Percentiles rank a stretch among this genome's conserved stretches.
These are phyloP conservation scores for Venturia nashicola DNA, from an alignment of 2,329 filamentous ascomycete species.

Conservation along the genomic window DNA sequence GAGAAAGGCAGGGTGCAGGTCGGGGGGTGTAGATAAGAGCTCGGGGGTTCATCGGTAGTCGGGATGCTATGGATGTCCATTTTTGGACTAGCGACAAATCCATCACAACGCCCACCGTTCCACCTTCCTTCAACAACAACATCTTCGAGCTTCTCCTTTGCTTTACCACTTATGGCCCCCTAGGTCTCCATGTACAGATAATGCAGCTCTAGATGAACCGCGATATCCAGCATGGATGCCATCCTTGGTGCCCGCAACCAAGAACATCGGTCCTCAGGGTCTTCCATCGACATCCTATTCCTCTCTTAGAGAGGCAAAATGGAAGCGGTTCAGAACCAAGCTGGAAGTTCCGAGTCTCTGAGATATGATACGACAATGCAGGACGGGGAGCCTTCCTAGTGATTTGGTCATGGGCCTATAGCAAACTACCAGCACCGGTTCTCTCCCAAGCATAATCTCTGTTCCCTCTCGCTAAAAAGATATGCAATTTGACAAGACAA, in stretches of 20 bases:
- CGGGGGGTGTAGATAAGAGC: no score
- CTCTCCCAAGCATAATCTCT: background rate
- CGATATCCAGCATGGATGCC: background rate
- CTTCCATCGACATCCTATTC: background rate
- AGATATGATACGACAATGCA: background rate
- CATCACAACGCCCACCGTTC: background rate
- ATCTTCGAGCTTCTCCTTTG: background rate
- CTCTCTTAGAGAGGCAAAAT: no score
- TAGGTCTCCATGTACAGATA: background rate
- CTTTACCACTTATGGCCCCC: background rate
- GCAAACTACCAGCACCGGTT: background rate
- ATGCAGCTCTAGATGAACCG: background rate
- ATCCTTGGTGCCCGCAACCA: background rate
- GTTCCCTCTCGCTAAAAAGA: background rate
- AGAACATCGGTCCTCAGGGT: background rate
- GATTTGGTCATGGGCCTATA: background rate
- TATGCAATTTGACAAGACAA: background rate
- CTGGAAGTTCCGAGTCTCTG: background rate
- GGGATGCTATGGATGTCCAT: background rate
- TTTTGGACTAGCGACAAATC: background rate
- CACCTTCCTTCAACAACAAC: background rate
- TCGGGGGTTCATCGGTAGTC: background rate
- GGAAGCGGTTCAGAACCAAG: background rate
- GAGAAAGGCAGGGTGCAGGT: no score
- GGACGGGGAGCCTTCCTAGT: background rate